These are phyloP conservation scores for Colletotrichum tropicicola DNA, from an alignment of 2,329 filamentous ascomycete genomes.

Conservation along the genomic window DNA sequence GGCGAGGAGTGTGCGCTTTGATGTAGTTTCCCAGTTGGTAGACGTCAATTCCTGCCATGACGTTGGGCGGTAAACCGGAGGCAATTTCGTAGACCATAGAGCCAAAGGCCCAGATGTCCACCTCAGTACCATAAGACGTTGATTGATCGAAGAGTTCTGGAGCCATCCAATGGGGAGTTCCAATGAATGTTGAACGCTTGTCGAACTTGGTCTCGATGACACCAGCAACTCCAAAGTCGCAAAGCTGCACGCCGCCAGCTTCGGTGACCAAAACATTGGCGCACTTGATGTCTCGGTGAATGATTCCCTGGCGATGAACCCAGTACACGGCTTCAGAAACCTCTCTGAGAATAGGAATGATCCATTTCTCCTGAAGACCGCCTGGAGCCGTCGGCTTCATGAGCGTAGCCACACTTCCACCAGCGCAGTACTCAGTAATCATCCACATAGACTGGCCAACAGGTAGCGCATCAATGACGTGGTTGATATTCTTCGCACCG, in stretches of 20 bases:
- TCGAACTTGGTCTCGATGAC: conserved; percentile 79
- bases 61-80: conserved; percentile 78
- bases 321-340: conserved; percentile 72
- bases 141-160: conserved; percentile 76
- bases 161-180: conserved; percentile 88
- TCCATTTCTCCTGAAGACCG: conserved; percentile 76
- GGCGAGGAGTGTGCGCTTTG: conserved; percentile 69
- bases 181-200: conserved; percentile 83
- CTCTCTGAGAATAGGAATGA: conserved; percentile 73
- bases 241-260: conserved; percentile 79
- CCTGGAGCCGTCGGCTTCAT: conserved; percentile 74
- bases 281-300: conserved; percentile 77
- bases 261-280: conserved; percentile 85
- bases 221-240: conserved; percentile 86
- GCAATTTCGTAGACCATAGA: conserved; percentile 85
- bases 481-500: conserved; percentile 82
- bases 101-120: conserved; percentile 88
- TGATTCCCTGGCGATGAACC: conserved; percentile 75
- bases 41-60: conserved; percentile 60
- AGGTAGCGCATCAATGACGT: conserved; percentile 80
- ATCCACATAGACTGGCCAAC: conserved; percentile 87
- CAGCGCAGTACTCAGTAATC: conserved; percentile 86
- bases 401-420: conserved; percentile 80
- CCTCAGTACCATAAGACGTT: conserved; percentile 74
- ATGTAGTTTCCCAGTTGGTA: conserved; percentile 61